Conservation (phyloP, 1,284 basidiomycete genomes). For the Salmacisia buchloeana region DNA sequence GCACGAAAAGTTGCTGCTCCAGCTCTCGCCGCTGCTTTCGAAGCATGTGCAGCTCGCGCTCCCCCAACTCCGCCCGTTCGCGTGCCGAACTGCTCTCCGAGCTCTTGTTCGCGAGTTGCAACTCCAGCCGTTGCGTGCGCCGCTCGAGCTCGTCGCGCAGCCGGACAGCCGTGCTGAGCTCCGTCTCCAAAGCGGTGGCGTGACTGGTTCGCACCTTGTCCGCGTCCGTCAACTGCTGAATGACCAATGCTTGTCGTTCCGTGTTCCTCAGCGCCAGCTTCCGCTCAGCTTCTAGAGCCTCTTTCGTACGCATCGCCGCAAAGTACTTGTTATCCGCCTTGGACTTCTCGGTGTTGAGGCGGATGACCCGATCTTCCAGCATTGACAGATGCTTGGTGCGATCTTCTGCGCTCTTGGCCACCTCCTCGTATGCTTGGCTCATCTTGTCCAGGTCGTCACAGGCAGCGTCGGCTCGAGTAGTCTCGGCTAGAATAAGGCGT, state of each 20-base stretch:
- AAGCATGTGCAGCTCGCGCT: neutral
- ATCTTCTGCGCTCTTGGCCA: slow-evolving; percentile 75
- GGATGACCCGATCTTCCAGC: slow-evolving; percentile 68
- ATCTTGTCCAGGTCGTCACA: slow-evolving; percentile 2
- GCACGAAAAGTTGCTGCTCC: slow-evolving; percentile 58
- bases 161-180: slow-evolving; percentile 48
- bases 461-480: slow-evolving; percentile 6
- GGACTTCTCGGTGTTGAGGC: slow-evolving; percentile 62
- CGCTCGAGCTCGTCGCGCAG: slow-evolving; percentile 30
- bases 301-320: slow-evolving; percentile 80
- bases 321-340: slow-evolving; percentile 95
- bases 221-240: slow-evolving; percentile 66
- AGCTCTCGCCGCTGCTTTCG: neutral
- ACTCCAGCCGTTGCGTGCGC: slow-evolving; percentile 26
- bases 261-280: slow-evolving; percentile 63
- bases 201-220: slow-evolving; percentile 62
- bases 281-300: slow-evolving; percentile 71
- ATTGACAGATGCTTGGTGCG: slow-evolving; percentile 75
- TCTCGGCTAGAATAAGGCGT: neutral
- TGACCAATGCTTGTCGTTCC: slow-evolving; percentile 71
- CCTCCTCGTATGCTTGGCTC: slow-evolving; percentile 61
- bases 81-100: slow-evolving; percentile 69
- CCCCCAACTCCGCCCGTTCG: slow-evolving; percentile 73
- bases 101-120: slow-evolving; percentile 63
- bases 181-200: slow-evolving; percentile 60